Base-by-base conservation (phyloP, 345 rosid genomes). In the Sisymbrium irio region DNA sequence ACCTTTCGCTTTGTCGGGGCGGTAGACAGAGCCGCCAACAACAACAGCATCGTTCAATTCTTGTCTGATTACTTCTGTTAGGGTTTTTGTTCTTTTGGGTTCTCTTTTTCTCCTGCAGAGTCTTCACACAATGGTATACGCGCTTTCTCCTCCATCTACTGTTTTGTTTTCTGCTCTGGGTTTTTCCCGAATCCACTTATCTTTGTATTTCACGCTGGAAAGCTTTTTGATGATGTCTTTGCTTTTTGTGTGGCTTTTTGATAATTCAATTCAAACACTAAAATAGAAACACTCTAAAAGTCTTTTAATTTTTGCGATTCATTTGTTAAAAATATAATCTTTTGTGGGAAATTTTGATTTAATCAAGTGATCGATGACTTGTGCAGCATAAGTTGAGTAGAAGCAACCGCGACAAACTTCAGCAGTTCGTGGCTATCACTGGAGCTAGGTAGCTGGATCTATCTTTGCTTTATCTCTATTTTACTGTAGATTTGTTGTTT, bases 381-480 rank as follows among this genome's bases (percentile, higher is more conserved):
- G 22, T 40, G 7, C 45, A 89, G 98, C 86, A 93, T 80, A 93
- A 93, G 82, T 67, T 91, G 80, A 85, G 80, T 49, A 89, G 96
- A 83, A 85, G 85, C 67, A 80, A 89, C 82, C 96, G 98, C 2
- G 98, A 93, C 72, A 93, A 91, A 74, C 80, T 93, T 74, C 96
- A 88, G 82, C 98, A 93, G 86, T 91, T 93, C 80, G 81, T 89
- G 74, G 75, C 83, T 2, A 89, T 93, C 59, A 93, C 98, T 7
- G 98, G 97, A 68, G 86, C 94, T 58, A 89, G 94, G 98, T 89
- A 84, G 63, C 9, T 22, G 54, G 41, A 35, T 65, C 69, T 57
- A 11, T 75, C 67, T 51, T 7, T 0, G 3, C 22, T 46, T 61
- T 4, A 50, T 22, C 44, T 11, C 15, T 53, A 55, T 1, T 39